These are phyloP conservation scores for Helicocarpus griseus DNA, from an alignment of 2,329 filamentous ascomycete genomes.

Conservation along the genomic window DNA sequence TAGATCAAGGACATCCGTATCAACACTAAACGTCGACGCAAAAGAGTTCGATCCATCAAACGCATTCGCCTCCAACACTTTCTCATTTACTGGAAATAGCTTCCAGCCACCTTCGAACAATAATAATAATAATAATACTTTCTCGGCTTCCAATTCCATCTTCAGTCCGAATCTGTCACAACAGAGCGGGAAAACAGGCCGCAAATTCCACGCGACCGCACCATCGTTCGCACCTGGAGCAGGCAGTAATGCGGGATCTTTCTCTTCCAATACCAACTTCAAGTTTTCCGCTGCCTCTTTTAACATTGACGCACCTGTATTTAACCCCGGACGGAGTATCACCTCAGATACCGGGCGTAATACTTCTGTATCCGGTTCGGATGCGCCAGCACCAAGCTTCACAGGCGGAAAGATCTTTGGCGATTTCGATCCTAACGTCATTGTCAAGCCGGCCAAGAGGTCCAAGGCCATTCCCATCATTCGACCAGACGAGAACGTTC, in stretches of 20 bases:
- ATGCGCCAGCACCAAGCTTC: slow-evolving; percentile 12
- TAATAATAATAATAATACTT: slow-evolving; percentile 15
- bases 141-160: slow-evolving; percentile 19
- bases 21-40: slow-evolving; percentile 79
- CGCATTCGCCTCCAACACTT: slow-evolving; percentile 39
- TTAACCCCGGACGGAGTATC: slow-evolving; percentile 49
- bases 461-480: slow-evolving; percentile 80
- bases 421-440: slow-evolving; percentile 52
- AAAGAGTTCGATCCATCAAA: slow-evolving; percentile 65
- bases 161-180: slow-evolving; percentile 20
- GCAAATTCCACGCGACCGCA: slow-evolving; percentile 59
- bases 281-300: slow-evolving; percentile 62
- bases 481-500: slow-evolving; percentile 45
- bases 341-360: slow-evolving; percentile 14
- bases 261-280: slow-evolving; percentile 40
- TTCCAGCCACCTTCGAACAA: slow-evolving; percentile 31
- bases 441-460: slow-evolving; percentile 56
- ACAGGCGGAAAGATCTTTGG: slow-evolving; percentile 49
- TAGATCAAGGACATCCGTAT: slow-evolving; percentile 58
- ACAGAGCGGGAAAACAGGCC: slow-evolving; percentile 20
- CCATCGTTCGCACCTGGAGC: slow-evolving; percentile 57
- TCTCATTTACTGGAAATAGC: slow-evolving; percentile 32
- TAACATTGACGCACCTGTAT: slow-evolving; percentile 65
- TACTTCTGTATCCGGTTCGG: background rate
- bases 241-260: slow-evolving; percentile 13